These are phyloP conservation scores for Cymodocea nodosa DNA, from an alignment of 116 monocot genomes.

Conservation along the genomic window DNA sequence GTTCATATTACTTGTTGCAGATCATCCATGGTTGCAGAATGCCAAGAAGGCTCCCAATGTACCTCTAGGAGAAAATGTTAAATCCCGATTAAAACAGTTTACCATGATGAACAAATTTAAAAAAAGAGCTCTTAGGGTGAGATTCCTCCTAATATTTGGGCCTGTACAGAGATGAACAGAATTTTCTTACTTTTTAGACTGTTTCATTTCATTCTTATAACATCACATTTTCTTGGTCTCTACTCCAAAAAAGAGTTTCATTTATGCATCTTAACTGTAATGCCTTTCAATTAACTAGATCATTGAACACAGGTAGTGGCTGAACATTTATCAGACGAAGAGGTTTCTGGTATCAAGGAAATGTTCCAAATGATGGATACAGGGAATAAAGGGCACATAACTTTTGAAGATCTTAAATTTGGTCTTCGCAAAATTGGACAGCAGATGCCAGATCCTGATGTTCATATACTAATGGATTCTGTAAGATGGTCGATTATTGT, in stretches of 20 bases:
- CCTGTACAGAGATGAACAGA: too few species aligned
- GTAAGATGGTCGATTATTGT: conserved; percentile 20
- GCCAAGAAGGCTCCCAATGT: conserved; percentile 78
- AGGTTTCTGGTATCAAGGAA: conserved; percentile 66
- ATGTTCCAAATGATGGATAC: conserved; percentile 63
- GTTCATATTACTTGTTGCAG: conserved; percentile 15
- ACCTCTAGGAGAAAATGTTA: conserved; percentile 67
- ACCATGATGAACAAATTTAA: conserved; percentile 89
- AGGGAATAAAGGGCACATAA: conserved; percentile 46
- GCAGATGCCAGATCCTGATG: conserved; percentile 52
- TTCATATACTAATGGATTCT: conserved; percentile 72
- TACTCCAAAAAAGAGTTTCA: neutral
- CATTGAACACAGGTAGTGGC: conserved; percentile 49
- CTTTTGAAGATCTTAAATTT: conserved; percentile 49
- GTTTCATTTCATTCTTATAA: neutral
- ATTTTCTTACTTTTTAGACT: too few species aligned
- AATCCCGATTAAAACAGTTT: conserved; percentile 69
- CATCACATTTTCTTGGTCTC: neutral
- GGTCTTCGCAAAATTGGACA: conserved; percentile 60
- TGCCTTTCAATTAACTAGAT: neutral
- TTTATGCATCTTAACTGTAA: too few species aligned
- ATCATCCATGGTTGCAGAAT: conserved; percentile 83
- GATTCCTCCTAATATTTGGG: neutral
- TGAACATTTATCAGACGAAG: conserved; percentile 67
- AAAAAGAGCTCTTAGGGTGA: conserved; percentile 76